A percentile compares a stretch with the other conserved stretches of the same genome.
These are phyloP conservation scores for Pleomassaria siparia DNA, from an alignment of 2,329 filamentous ascomycete genomes.

Conservation along the genomic window DNA sequence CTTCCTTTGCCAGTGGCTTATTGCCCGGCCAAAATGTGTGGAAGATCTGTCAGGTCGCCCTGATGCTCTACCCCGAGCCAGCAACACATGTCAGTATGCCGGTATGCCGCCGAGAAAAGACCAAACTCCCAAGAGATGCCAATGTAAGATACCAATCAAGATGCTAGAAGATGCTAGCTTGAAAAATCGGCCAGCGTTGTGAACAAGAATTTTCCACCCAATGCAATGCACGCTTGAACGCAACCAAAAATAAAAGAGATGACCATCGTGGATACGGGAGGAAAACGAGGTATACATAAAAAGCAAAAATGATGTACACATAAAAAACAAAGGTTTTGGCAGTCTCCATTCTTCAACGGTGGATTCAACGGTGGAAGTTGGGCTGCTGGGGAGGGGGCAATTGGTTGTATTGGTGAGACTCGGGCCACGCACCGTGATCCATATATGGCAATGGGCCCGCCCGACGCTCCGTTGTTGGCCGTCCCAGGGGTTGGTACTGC, in stretches of 20 bases:
- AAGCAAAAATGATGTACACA: not conserved
- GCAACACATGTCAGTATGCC: not conserved
- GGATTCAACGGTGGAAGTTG: slow-evolving; percentile 35
- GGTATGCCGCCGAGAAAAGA: not conserved
- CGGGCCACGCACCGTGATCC: slow-evolving; percentile 42
- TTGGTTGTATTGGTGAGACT: slow-evolving; percentile 42
- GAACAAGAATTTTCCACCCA: slow-evolving; percentile 22
- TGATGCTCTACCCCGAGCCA: not conserved
- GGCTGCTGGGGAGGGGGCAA: slow-evolving; percentile 41
- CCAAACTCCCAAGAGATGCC: slow-evolving; percentile 28
- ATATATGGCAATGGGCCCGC: slow-evolving; percentile 49
- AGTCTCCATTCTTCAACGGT: slow-evolving; percentile 6
- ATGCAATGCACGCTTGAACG: slow-evolving; percentile 43
- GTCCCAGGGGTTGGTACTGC: slow-evolving; percentile 54
- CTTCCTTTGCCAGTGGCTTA: not conserved
- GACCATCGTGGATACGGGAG: not conserved
- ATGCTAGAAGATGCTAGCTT: slow-evolving; percentile 12
- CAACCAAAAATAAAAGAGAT: slow-evolving; percentile 25
- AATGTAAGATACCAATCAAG: slow-evolving; percentile 10
- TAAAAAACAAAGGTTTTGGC: slow-evolving; percentile 6
- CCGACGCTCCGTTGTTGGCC: slow-evolving; percentile 49
- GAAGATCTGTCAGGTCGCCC: not conserved
- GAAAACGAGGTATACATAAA: not conserved
- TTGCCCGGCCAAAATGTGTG: not conserved
- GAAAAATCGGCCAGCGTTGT: slow-evolving; percentile 16